phyloP scores from a whole-genome alignment of 306 rosid species.

The Psophocarpus tetragonolobus region DNA sequence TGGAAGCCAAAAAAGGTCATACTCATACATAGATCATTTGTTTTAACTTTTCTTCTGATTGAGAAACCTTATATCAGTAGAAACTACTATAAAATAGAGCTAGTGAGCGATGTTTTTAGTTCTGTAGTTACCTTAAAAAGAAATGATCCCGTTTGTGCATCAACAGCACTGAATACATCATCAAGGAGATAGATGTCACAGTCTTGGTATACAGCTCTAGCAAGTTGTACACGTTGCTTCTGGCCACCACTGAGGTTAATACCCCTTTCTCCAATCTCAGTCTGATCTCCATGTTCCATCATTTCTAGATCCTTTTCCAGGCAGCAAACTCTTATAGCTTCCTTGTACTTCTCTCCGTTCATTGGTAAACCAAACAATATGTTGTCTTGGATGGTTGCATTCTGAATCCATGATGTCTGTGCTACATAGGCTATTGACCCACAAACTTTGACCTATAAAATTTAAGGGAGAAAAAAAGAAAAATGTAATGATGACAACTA shows the following conservation, averaged over 20 bases:
- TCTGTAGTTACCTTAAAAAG: slow-evolving; percentile 65
- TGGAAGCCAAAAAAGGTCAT: no score
- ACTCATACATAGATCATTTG: background rate
- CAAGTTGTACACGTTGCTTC: slow-evolving; percentile 87
- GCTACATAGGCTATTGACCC: slow-evolving; percentile 82
- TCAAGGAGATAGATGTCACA: slow-evolving; percentile 86
- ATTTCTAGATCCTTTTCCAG: slow-evolving; percentile 81
- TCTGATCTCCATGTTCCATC: slow-evolving; percentile 83
- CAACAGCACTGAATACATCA: slow-evolving; percentile 92
- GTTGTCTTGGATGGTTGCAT: slow-evolving; percentile 81
- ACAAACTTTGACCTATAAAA: slow-evolving; percentile 66
- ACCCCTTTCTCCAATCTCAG: slow-evolving; percentile 93
- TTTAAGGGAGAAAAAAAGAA: background rate
- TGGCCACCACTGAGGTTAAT: slow-evolving; percentile 96
- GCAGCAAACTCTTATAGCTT: slow-evolving; percentile 74
- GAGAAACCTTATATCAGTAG: background rate
- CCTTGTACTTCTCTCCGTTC: slow-evolving; percentile 57
- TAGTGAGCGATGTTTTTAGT: slow-evolving; percentile 2
- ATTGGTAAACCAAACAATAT: slow-evolving; percentile 76
- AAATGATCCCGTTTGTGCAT: slow-evolving; percentile 88
- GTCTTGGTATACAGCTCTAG: slow-evolving; percentile 86
- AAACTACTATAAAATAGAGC: background rate
- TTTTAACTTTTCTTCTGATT: background rate
- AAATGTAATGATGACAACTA: slow-evolving; percentile 5
- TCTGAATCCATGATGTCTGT: slow-evolving; percentile 96